Evolutionary conservation across 1,284 basidiomycete genomes (phyloP).

Genomic region (Marasmius fiardii): DNA sequence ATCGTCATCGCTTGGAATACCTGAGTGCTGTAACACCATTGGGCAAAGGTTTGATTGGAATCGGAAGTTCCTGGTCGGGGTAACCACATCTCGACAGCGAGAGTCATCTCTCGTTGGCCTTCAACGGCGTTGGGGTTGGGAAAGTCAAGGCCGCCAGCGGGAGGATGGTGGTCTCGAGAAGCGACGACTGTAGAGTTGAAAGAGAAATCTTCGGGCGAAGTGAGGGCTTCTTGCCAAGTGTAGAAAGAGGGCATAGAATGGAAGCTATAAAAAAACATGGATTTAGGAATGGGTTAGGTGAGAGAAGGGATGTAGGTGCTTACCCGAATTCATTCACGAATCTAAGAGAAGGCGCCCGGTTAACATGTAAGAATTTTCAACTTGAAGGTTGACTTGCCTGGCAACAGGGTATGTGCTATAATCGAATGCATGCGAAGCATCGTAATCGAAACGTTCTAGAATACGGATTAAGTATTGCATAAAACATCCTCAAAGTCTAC

Average conservation of each 20-base stretch:
- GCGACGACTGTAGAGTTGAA: conserved; percentile 60
- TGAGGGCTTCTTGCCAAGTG: conserved; percentile 57
- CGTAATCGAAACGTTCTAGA: conserved; percentile 56
- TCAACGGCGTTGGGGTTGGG: conserved; percentile 56
- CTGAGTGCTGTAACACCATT: conserved; percentile 61
- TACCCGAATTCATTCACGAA: conserved; percentile 65
- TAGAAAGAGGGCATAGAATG: conserved; percentile 67
- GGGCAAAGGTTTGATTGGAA: conserved; percentile 55
- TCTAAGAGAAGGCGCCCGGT: conserved; percentile 22
- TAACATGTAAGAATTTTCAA: neutral
- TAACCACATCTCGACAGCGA: conserved; percentile 50
- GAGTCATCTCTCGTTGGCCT: conserved; percentile 54
- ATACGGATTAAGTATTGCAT: neutral
- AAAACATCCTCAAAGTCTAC: neutral
- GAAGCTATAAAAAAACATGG: conserved; percentile 41
- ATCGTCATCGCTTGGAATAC: conserved; percentile 58
- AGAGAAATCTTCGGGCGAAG: conserved; percentile 45
- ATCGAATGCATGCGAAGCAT: conserved; percentile 51
- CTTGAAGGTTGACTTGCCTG: conserved; percentile 28
- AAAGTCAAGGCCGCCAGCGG: conserved; percentile 51
- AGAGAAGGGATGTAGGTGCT: conserved; percentile 6
- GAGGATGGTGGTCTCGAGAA: conserved; percentile 58
- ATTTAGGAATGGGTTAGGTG: neutral
- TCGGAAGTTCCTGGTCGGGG: conserved; percentile 47
- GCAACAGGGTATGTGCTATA: conserved; percentile 52